These are phyloP conservation scores for Blastocystis sp. DNA, from an alignment of 352 stramenopile species.

Conservation along the genomic window DNA sequence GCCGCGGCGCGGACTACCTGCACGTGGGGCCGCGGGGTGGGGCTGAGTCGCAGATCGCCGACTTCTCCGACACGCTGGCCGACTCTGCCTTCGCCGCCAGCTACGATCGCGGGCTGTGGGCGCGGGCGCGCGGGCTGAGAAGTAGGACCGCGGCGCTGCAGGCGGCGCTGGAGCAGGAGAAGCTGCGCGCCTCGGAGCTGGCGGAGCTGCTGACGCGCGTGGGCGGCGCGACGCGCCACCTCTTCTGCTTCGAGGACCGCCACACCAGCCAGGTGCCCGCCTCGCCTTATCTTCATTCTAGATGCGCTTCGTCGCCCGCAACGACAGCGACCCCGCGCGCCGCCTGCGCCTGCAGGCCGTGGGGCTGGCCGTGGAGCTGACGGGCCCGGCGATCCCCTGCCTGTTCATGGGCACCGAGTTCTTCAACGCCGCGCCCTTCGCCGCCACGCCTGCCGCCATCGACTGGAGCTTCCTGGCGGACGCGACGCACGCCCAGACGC, in stretches of 20 bases:
- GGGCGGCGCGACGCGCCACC: too few relatives aligned
- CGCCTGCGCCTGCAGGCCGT: conserved; percentile 6
- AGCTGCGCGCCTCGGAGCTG: neutral
- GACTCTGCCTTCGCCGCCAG: conserved; percentile 2
- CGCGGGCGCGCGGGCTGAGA: neutral
- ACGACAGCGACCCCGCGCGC: neutral
- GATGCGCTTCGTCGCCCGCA: neutral
- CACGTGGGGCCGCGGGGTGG: neutral
- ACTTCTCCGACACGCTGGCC: neutral
- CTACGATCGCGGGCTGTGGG: neutral
- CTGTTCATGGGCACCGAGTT: conserved; percentile 64
- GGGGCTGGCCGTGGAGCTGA: neutral
- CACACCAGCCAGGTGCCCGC: neutral
- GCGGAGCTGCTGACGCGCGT: neutral
- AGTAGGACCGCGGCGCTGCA: neutral
- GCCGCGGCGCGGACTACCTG: neutral
- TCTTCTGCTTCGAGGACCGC: conserved; percentile 51
- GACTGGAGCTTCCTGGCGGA: conserved; percentile 3
- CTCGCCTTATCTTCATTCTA: neutral
- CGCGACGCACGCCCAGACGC: neutral
- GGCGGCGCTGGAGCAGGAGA: neutral
- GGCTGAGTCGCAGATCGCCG: neutral
- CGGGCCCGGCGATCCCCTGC: conserved; percentile 1
- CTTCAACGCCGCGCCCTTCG: conserved; percentile 18
- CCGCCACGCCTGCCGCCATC: neutral